Evolutionary conservation across 1,284 basidiomycete genomes (phyloP).

Genomic region (Mycena sp.): DNA sequence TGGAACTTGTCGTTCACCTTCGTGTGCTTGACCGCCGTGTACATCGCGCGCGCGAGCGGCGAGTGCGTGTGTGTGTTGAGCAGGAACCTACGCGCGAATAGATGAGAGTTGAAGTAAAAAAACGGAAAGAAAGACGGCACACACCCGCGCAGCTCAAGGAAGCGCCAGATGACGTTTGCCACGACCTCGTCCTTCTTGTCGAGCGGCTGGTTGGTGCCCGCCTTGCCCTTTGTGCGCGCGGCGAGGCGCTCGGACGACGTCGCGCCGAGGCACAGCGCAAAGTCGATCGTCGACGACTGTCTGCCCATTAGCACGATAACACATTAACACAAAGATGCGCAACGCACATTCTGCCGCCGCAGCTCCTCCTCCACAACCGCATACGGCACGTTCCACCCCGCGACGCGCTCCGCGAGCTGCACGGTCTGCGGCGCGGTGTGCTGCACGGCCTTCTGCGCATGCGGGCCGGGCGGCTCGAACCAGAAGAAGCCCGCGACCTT

Average conservation of each 20-base stretch:
- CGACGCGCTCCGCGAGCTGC: slow-evolving; percentile 85
- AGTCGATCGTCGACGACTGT: slow-evolving; percentile 97
- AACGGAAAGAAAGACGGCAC: slow-evolving; percentile 29
- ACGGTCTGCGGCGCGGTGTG: slow-evolving; percentile 85
- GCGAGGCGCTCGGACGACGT: slow-evolving; percentile 85
- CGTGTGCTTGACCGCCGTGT: slow-evolving; percentile 78
- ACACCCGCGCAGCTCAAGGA: slow-evolving; percentile 94
- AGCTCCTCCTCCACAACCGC: slow-evolving; percentile 93
- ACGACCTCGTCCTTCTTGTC: slow-evolving; percentile 99
- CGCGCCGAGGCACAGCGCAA: slow-evolving; percentile 93
- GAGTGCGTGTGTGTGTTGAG: slow-evolving; percentile 91
- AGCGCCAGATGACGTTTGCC: slow-evolving; percentile 98
- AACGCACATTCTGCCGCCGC: slow-evolving; percentile 92
- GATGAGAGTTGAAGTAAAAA: slow-evolving; percentile 23
- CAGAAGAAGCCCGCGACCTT: slow-evolving; percentile 80
- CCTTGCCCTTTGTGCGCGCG: slow-evolving; percentile 74
- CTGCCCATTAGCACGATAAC: too few species aligned
- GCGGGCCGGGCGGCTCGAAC: slow-evolving; percentile 71
- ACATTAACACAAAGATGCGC: too few species aligned
- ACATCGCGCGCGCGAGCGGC: slow-evolving; percentile 90
- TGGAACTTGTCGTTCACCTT: slow-evolving; percentile 98
- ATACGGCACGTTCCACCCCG: slow-evolving; percentile 94
- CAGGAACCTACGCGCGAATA: slow-evolving; percentile 73
- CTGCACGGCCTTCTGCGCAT: slow-evolving; percentile 66
- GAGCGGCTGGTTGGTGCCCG: slow-evolving; percentile 61